phyloP scores from a whole-genome alignment of 768 basidiomycete species.

The Boletus fagicola region DNA sequence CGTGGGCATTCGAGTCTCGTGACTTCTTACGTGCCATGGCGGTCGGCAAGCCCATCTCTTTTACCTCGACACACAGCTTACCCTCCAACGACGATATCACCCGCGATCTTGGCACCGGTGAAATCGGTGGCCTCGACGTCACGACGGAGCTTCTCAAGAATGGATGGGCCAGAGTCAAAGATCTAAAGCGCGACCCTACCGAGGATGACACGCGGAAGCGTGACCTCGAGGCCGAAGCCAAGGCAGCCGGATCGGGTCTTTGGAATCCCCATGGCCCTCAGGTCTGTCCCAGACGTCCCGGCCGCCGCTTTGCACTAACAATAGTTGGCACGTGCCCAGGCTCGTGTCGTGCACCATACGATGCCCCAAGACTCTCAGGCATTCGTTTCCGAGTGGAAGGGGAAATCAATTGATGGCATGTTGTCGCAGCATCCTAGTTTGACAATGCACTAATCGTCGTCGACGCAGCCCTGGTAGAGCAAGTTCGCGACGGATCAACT shows the following conservation, averaged over 20 bases:
- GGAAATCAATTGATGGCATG: conserved; percentile 82
- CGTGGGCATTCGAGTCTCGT: conserved; percentile 89
- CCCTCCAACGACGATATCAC: conserved; percentile 71
- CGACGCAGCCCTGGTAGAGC: conserved; percentile 79
- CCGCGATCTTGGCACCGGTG: conserved; percentile 77
- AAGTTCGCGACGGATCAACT: conserved; percentile 90
- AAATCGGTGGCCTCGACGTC: conserved; percentile 71
- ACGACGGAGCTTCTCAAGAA: conserved; percentile 72
- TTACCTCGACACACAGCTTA: conserved; percentile 77
- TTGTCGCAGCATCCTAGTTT: not conserved
- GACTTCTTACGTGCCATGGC: conserved; percentile 84
- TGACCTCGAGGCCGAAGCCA: conserved; percentile 76
- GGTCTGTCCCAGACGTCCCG: conserved; percentile 35
- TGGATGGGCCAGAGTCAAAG: conserved; percentile 95
- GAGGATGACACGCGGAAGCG: conserved; percentile 73
- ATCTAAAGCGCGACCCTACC: conserved; percentile 76
- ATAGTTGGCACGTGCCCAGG: conserved; percentile 39
- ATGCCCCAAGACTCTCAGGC: conserved; percentile 90
- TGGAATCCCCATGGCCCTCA: conserved; percentile 84
- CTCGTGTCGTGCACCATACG: conserved; percentile 70
- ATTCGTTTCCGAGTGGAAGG: conserved; percentile 90
- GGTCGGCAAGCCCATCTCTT: conserved; percentile 90
- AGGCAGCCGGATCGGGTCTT: conserved; percentile 68
- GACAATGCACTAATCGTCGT: conserved; percentile 8
- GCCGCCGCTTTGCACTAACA: not conserved